Evolutionary conservation across 2,329 filamentous ascomycete genomes (phyloP), one percentile per base, ranked within the genome.

Genomic region (Trichoderma gracile): DNA sequence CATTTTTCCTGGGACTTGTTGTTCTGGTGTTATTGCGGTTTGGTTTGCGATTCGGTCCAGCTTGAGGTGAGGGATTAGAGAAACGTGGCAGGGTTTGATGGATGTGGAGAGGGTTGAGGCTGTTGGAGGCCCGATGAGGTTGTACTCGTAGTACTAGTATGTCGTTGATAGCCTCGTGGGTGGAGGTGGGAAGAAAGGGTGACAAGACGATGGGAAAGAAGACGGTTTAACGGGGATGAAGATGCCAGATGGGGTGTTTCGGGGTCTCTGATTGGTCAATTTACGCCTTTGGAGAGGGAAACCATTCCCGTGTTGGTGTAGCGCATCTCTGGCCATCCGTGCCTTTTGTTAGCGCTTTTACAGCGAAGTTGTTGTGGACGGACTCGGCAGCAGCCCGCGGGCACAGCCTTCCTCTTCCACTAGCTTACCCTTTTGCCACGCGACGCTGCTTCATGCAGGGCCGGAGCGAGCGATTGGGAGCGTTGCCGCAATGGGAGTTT

Each of bases 121-220:
- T 38, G 12, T 38, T 38, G 33, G 33, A 14, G 12, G 33, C 33
- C 33, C 33, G 33, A 14, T 27, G 12, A 38, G 10, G 33, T 38
- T 38, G 33, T 38, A 33, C 30, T 27, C 25, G 21, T 45, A 27
- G 25, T 27, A 27, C 21, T 50, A 23, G 49, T 4, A 40, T 27
- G 30, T 33, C 10, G 30, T 38, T 38, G 33, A 50, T 50, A 60
- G 57, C 57, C 57, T 52, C 57, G 57, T 52, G 57, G 49, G 47
- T 50, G 47, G 47, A 50, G 33, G 52, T 38, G 33, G 15, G 53
- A 56, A 52, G 49, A 27, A 45, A 5, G 17, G 17, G 17, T n/a
- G 43, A 45, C 19, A 49, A 6, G 5, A 33, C 30, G 46, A 25
- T 21, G 19, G 19, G 9, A 14, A 23, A 7, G 15, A 52, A 15